These are phyloP conservation scores for Trichaptum fuscoviolaceum DNA, from an alignment of 768 basidiomycete species.

Conservation along the genomic window DNA sequence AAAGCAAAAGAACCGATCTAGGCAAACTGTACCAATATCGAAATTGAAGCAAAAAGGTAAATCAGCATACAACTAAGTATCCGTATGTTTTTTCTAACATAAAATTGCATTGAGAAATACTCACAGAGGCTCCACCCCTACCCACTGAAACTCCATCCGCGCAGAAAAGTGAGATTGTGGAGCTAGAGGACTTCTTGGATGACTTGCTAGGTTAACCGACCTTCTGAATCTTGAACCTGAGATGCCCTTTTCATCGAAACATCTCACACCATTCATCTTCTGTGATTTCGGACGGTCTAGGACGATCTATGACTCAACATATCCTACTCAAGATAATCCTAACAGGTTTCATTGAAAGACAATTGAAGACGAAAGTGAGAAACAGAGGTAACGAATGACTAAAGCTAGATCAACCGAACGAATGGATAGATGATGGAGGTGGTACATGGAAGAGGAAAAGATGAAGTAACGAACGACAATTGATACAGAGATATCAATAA, in stretches of 20 bases:
- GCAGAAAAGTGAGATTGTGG: constrained; percentile 40
- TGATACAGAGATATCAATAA: not conserved
- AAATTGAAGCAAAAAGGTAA: not conserved
- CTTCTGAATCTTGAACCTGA: not conserved
- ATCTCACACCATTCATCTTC: not conserved
- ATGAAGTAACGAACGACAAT: not conserved
- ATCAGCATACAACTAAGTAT: not conserved
- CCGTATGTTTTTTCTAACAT: not conserved
- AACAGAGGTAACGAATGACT: not conserved
- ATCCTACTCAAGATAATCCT: not conserved
- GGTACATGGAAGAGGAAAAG: not conserved
- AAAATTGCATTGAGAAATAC: constrained; percentile 23
- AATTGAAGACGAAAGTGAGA: not conserved
- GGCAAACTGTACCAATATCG: not conserved
- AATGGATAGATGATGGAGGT: not conserved
- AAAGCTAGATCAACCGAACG: not conserved
- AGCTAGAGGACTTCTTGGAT: constrained; percentile 72
- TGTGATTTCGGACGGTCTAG: not conserved
- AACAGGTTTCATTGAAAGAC: not conserved
- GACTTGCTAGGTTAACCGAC: constrained; percentile 44
- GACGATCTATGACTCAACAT: not conserved
- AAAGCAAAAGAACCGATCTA: constrained; percentile 14
- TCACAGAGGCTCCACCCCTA: constrained; percentile 49
- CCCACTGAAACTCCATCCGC: constrained; percentile 31
- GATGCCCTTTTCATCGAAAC: not conserved